A percentile compares a stretch with the other conserved stretches of the same genome.
These are phyloP conservation scores for Moniliella sp. DNA, from an alignment of 1,284 basidiomycete genomes.

Conservation along the genomic window DNA sequence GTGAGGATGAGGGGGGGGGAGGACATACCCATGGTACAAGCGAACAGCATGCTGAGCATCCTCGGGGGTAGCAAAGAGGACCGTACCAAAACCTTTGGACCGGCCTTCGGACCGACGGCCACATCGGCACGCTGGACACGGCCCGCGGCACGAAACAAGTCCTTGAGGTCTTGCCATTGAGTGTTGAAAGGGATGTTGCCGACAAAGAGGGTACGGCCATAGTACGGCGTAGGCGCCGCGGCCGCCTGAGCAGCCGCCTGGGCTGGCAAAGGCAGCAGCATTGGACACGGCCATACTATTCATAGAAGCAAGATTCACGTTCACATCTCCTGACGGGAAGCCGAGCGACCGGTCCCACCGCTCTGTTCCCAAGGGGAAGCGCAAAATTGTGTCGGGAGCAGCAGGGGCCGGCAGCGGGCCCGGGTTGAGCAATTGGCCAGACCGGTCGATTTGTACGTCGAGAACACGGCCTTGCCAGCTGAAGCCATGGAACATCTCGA, in stretches of 20 bases:
- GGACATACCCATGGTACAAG: conserved; percentile 24
- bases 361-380: too few species aligned
- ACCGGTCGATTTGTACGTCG: conserved; percentile 22
- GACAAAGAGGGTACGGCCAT: conserved; percentile 27
- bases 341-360: background rate
- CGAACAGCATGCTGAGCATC: conserved; percentile 67
- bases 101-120: conserved; percentile 73
- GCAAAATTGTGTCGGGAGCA: conserved; percentile 2
- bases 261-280: background rate
- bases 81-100: conserved; percentile 75
- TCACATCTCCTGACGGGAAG: background rate
- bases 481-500: conserved; percentile 34
- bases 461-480: conserved; percentile 30
- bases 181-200: conserved; percentile 31
- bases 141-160: conserved; percentile 24
- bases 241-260: background rate
- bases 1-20: too few species aligned
- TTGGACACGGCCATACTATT: background rate
- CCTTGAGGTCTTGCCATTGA: conserved; percentile 33
- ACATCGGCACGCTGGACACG: conserved; percentile 86
- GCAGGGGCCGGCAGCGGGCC: conserved; percentile 7
- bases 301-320: background rate
- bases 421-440: conserved; percentile 11
- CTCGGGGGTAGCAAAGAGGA: conserved; percentile 67
- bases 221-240: conserved; percentile 7